Conservation (phyloP, 768 basidiomycete genomes). For the Crassisporium funariophilum region DNA sequence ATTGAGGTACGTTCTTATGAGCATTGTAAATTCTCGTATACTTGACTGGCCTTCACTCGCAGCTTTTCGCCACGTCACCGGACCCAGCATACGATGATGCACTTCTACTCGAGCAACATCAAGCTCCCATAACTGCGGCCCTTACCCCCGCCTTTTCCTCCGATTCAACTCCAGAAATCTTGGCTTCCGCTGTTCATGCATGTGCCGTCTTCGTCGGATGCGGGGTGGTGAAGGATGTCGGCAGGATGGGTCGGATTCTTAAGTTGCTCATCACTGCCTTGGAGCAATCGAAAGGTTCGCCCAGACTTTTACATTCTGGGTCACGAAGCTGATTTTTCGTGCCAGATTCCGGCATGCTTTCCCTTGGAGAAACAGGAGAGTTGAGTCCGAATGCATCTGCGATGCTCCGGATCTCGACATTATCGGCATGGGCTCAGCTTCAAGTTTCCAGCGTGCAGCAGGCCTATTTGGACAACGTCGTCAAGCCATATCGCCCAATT, state of each 20-base stretch:
- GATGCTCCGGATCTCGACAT: constrained; percentile 89
- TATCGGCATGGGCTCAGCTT: constrained; percentile 95
- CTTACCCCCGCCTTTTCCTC: constrained; percentile 95
- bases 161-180: constrained; percentile 93
- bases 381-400: constrained; percentile 93
- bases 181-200: constrained; percentile 89
- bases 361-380: constrained; percentile 84
- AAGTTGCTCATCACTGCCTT: constrained; percentile 86
- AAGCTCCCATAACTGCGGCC: constrained; percentile 97
- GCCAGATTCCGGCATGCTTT: constrained; percentile 78
- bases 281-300: constrained; percentile 84
- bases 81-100: constrained; percentile 94
- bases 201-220: constrained; percentile 96
- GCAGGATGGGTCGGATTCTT: constrained; percentile 91
- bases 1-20: constrained; percentile 63
- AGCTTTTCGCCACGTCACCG: constrained; percentile 86
- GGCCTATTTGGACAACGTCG: constrained; percentile 74
- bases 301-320: constrained; percentile 1
- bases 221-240: constrained; percentile 89
- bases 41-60: constrained; percentile 9
- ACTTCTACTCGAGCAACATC: constrained; percentile 92
- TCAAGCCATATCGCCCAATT: constrained; percentile 74
- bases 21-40: neutral
- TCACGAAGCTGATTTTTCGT: neutral
- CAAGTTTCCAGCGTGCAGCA: constrained; percentile 77